Conservation (phyloP, 768 basidiomycete genomes). For the Collybiopsis confluens region DNA sequence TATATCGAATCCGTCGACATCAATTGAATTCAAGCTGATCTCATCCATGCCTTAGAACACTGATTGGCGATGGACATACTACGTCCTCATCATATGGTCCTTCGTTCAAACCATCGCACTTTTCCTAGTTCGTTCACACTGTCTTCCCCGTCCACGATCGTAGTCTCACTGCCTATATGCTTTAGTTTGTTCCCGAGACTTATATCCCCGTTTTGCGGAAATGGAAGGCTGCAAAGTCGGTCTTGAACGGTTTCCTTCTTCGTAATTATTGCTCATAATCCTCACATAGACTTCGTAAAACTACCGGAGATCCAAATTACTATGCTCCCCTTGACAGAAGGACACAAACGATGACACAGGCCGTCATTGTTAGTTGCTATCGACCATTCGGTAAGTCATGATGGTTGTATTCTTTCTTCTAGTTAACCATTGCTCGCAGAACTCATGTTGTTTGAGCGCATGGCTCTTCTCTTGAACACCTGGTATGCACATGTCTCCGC, state of each 20-base stretch:
- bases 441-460: conserved; percentile 62
- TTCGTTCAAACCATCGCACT: conserved; percentile 49
- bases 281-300: conserved; percentile 43
- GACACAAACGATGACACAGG: conserved; percentile 36
- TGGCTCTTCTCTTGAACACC: conserved; percentile 67
- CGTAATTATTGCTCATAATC: not conserved
- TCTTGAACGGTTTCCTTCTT: not conserved
- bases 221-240: conserved; percentile 52
- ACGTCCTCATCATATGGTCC: conserved; percentile 66
- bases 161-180: not conserved
- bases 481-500: conserved; percentile 46
- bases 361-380: conserved; percentile 57
- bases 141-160: not conserved
- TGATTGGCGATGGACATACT: conserved; percentile 78
- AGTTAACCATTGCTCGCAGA: conserved; percentile 34
- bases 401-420: no score
- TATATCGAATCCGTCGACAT: conserved; percentile 17
- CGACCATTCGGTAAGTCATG: conserved; percentile 62
- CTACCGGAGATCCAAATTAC: conserved; percentile 49
- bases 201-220: conserved; percentile 59
- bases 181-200: conserved; percentile 68
- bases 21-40: not conserved
- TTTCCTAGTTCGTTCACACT: conserved; percentile 35
- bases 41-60: conserved; percentile 33
- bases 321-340: conserved; percentile 57